phyloP scores from a whole-genome alignment of 352 stramenopile species.

The Pythium sp. region DNA sequence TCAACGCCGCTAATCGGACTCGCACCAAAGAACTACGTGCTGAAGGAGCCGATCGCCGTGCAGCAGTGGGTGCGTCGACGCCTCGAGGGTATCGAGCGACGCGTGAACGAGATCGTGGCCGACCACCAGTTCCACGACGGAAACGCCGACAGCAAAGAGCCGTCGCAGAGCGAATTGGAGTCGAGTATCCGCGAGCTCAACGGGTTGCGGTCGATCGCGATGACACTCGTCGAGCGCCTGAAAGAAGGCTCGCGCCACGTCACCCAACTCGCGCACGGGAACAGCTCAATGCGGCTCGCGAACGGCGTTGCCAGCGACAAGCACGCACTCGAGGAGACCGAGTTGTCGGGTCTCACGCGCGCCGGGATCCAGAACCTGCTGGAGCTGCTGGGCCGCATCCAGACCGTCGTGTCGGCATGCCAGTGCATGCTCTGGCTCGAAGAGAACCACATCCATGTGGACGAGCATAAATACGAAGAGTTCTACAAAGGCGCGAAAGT shows the following conservation, averaged over 20 bases:
- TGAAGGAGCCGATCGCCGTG: constrained; percentile 79
- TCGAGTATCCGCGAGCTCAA: constrained; percentile 56
- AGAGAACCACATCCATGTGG: constrained; percentile 44
- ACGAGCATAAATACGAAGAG: constrained; percentile 47
- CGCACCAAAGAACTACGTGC: constrained; percentile 51
- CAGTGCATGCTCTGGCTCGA: constrained; percentile 71
- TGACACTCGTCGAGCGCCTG: constrained; percentile 64
- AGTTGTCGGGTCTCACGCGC: constrained; percentile 59
- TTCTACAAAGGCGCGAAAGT: constrained; percentile 69
- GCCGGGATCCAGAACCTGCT: constrained; percentile 67
- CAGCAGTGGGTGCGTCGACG: constrained; percentile 69
- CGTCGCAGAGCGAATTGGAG: constrained; percentile 38
- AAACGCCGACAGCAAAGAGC: constrained; percentile 24
- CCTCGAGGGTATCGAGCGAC: constrained; percentile 53
- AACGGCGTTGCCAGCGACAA: constrained; percentile 23
- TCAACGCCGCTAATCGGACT: constrained; percentile 8
- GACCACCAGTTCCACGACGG: constrained; percentile 43
- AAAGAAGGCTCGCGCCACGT: constrained; percentile 60
- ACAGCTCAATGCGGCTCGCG: constrained; percentile 19
- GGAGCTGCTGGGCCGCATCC: constrained; percentile 62
- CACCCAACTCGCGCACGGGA: constrained; percentile 25
- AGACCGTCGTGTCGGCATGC: constrained; percentile 49
- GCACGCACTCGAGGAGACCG: constrained; percentile 53
- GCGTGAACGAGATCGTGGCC: constrained; percentile 47
- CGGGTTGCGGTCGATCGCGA: constrained; percentile 60